These are phyloP conservation scores for Ligustrum vulgare DNA, from an alignment of 257 asterid species.

Conservation along the genomic window DNA sequence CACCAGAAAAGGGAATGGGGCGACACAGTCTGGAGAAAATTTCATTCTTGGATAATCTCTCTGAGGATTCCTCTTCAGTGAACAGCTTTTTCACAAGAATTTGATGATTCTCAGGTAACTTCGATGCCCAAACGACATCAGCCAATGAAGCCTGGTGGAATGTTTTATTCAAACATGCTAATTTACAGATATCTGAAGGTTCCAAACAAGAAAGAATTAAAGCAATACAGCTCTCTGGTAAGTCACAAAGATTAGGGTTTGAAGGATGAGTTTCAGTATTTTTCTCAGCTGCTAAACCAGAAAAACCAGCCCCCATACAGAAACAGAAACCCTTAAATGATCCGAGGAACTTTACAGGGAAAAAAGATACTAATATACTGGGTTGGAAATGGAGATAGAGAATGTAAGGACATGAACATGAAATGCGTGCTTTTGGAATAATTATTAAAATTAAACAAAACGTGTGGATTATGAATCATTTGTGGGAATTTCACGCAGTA, in stretches of 20 bases:
- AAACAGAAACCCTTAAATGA: conserved; percentile 1
- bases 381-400: not conserved
- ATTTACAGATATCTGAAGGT: conserved; percentile 40
- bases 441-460: conserved; percentile 4
- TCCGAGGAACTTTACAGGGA: not conserved
- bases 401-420: not conserved
- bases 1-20: conserved; percentile 34
- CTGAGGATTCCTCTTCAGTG: not conserved
- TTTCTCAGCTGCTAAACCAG: not conserved
- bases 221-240: conserved; percentile 63
- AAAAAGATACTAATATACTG: not conserved
- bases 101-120: conserved; percentile 47
- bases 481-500: not conserved
- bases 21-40: conserved; percentile 35
- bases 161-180: conserved; percentile 33
- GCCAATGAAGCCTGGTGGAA: conserved; percentile 50
- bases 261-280: not conserved
- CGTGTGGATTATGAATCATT: not conserved
- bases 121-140: conserved; percentile 49
- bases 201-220: conserved; percentile 36
- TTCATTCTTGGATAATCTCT: conserved; percentile 32
- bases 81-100: conserved; percentile 34
- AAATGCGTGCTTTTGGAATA: conserved; percentile 3
- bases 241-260: conserved; percentile 35
- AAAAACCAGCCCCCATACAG: not conserved